Evolutionary conservation across 169 alveolate genomes (phyloP), one percentile per base, ranked within the genome.

Genomic region (Plasmodium gonderi): DNA sequence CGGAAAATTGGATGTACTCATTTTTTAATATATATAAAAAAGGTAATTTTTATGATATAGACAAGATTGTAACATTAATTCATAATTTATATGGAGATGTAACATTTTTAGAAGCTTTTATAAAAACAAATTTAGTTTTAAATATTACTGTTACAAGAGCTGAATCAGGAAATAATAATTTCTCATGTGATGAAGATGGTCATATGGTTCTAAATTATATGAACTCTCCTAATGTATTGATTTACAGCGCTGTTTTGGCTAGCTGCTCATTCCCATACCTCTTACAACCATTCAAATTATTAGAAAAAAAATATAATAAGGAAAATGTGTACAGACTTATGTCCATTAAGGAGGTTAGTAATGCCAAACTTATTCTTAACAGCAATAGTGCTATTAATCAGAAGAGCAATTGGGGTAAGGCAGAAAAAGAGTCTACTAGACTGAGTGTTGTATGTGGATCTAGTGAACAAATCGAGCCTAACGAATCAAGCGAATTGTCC

Each of bases 141-240:
- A 96, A 95, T 77, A 96, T 96, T 42, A 92, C 97, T 1, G 94
- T 96, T 72, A 96, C 97, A 1, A 95, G 96, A 54, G 96, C 97
- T 8, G 97, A 96, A 82, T 90, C 93, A 17, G 91, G 81, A 38
- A 77, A 65, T 77, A 47, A 42, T 3, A 89, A 54, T 65, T 89
- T 89, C 38, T 20, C 78, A 11, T 89, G 94, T 77, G 83, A 78
- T 77, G 94, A 89, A 36, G 96, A 85, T 51, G 94, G 95, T 1
- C 92, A 91, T 69, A 78, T 92, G 42, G 96, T 96, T 17, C 47
- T 96, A 75, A 96, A 96, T 85, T 96, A 96, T 85, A 91, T 91
- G 79, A 96, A 95, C 23, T 92, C 97, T 23, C 97, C 97, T 11
- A 95, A 96, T 91, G 95, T 96, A 38, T 80, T 96, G 69, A 76